Conservation (phyloP, 768 basidiomycete species). For the Daedaleopsis nitida region DNA sequence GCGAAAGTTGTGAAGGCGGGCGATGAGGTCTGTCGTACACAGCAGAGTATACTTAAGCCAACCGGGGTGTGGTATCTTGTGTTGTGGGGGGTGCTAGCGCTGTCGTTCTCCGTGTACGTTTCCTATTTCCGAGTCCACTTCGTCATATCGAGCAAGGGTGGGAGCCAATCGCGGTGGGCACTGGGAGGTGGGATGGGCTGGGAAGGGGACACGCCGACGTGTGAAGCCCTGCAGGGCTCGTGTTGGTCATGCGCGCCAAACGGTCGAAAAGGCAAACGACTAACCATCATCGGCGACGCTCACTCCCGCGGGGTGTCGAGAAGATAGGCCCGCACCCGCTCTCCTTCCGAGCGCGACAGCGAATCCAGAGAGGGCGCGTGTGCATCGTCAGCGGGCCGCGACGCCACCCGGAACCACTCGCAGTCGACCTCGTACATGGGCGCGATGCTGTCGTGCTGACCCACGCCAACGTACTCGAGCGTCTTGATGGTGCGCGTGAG, state of each 20-base stretch:
- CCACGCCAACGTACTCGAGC: constrained; percentile 16
- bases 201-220: neutral
- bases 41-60: neutral
- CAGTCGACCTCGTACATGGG: constrained; percentile 11
- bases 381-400: constrained; percentile 11
- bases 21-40: neutral
- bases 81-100: too few relatives aligned
- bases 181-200: neutral
- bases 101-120: too few relatives aligned
- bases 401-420: constrained; percentile 14
- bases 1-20: too few relatives aligned
- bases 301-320: constrained; percentile 14
- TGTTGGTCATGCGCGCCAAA: neutral
- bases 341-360: constrained; percentile 11
- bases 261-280: neutral
- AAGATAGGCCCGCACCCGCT: constrained; percentile 13
- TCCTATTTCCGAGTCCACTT: too few relatives aligned
- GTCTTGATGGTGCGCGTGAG: constrained; percentile 9
- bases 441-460: constrained; percentile 6
- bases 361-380: constrained; percentile 8
- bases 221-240: neutral
- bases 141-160: too few relatives aligned
- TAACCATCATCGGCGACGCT: neutral
- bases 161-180: too few relatives aligned
- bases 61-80: neutral